phyloP scores from a whole-genome alignment of 345 rosid genomes.

The Clausena lansium region DNA sequence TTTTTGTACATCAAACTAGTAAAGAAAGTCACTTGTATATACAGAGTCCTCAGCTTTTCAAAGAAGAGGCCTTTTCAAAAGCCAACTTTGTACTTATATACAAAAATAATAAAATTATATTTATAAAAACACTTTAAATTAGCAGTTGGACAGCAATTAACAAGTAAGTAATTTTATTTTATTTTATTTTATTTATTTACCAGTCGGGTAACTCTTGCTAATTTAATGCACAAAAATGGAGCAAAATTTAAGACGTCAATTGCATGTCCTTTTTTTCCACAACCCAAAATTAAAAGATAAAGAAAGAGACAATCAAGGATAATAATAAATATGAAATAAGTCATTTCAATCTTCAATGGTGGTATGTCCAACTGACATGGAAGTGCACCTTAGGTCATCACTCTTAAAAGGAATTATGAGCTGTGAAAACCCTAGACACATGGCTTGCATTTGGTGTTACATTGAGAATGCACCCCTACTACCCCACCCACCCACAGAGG shows the following conservation, averaged over 20 bases:
- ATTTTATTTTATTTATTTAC: too few species aligned
- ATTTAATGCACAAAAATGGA: background rate
- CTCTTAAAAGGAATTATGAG: background rate
- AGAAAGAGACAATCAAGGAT: background rate
- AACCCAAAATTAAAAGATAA: background rate
- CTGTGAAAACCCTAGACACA: background rate
- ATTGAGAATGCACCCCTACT: background rate
- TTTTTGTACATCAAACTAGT: too few species aligned
- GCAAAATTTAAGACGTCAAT: background rate
- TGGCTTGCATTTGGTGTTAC: background rate
- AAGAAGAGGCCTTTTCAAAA: too few species aligned
- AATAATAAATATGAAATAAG: conserved; percentile 9
- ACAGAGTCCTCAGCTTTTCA: too few species aligned
- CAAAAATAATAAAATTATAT: too few species aligned
- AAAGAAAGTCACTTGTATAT: too few species aligned
- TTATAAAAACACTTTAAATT: too few species aligned
- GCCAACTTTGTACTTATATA: too few species aligned
- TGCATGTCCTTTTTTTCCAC: background rate
- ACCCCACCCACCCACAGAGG: too few species aligned
- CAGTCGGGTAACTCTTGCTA: too few species aligned
- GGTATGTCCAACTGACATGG: conserved; percentile 27
- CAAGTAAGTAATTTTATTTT: too few species aligned
- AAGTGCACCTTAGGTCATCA: conserved; percentile 10
- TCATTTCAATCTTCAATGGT: conserved; percentile 17
- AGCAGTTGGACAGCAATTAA: too few species aligned